Percentiles rank a stretch among this genome's conserved stretches.
phyloP scores from a whole-genome alignment of 345 rosid species.

The Theobroma cacao region DNA sequence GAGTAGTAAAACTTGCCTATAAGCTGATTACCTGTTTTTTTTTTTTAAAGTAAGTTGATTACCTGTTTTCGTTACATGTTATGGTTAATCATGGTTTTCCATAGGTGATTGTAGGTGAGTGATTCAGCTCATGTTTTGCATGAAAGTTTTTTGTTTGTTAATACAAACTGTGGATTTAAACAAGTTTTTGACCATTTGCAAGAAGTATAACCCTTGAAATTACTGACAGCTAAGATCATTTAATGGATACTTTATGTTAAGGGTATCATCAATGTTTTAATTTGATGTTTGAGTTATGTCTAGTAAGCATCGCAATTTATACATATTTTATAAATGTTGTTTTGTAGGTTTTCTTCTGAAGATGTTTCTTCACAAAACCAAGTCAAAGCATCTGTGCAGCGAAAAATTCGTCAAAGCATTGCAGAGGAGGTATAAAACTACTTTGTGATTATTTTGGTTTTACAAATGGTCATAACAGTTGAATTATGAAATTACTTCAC shows the following conservation, averaged over 20 bases:
- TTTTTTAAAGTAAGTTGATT: no score
- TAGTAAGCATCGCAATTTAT: not conserved
- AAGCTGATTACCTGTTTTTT: no score
- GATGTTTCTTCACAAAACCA: slow-evolving; percentile 97
- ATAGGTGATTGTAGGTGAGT: not conserved
- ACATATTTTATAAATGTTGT: not conserved
- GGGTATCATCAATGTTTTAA: not conserved
- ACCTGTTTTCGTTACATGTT: no score
- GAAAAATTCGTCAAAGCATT: slow-evolving; percentile 91
- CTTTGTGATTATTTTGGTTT: slow-evolving; percentile 5
- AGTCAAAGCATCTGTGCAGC: slow-evolving; percentile 97
- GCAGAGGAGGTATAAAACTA: slow-evolving; percentile 73
- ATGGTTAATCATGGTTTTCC: not conserved
- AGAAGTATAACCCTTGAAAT: not conserved
- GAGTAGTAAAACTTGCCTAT: not conserved
- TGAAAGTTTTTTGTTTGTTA: not conserved
- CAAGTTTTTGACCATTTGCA: not conserved
- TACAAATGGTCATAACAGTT: not conserved
- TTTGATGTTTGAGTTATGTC: slow-evolving; percentile 1
- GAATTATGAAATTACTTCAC: not conserved
- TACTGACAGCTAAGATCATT: not conserved
- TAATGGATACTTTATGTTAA: not conserved
- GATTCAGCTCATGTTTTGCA: not conserved
- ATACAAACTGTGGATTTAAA: not conserved
- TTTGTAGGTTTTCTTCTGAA: slow-evolving; percentile 73